These are phyloP conservation scores for Marasmius sp. DNA, from an alignment of 1,284 basidiomycete species.

Conservation along the genomic window DNA sequence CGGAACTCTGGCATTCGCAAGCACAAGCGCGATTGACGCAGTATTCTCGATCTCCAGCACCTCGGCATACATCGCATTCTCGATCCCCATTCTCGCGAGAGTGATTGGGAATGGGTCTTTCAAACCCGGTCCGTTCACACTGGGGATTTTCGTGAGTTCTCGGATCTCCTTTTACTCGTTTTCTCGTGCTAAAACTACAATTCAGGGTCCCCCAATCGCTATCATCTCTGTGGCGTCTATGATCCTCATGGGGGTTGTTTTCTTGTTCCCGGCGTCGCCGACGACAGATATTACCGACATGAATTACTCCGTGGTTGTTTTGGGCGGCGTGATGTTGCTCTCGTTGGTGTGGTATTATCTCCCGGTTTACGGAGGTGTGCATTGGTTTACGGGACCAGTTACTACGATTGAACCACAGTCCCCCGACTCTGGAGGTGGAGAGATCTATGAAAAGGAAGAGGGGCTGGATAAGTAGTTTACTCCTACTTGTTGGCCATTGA, in stretches of 20 bases:
- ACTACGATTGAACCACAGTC: slow-evolving; percentile 30
- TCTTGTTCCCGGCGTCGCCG: slow-evolving; percentile 62
- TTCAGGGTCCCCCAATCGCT: slow-evolving; percentile 54
- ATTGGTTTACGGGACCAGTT: slow-evolving; percentile 69
- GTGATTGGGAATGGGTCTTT: slow-evolving; percentile 55
- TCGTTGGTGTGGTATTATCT: slow-evolving; percentile 64
- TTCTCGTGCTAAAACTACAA: slow-evolving; percentile 2
- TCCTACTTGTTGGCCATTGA: too few species aligned
- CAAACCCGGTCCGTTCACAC: slow-evolving; percentile 63
- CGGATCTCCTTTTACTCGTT: not conserved
- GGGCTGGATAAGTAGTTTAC: too few species aligned
- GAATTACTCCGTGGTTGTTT: slow-evolving; percentile 70
- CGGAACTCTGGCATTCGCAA: slow-evolving; percentile 66
- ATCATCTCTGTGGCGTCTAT: slow-evolving; percentile 57
- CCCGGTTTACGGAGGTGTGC: slow-evolving; percentile 63
- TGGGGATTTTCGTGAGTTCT: slow-evolving; percentile 56
- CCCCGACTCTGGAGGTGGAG: too few species aligned
- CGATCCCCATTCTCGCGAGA: slow-evolving; percentile 52
- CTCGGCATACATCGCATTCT: slow-evolving; percentile 61
- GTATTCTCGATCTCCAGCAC: slow-evolving; percentile 62
- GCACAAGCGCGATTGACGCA: slow-evolving; percentile 61
- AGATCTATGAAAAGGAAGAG: too few species aligned
- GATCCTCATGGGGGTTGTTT: slow-evolving; percentile 58
- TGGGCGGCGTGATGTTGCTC: slow-evolving; percentile 53
- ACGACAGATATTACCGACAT: slow-evolving; percentile 45